Evolutionary conservation across 2,329 filamentous ascomycete genomes (phyloP).

Genomic region (Neoscytalidium dimidiatum): DNA sequence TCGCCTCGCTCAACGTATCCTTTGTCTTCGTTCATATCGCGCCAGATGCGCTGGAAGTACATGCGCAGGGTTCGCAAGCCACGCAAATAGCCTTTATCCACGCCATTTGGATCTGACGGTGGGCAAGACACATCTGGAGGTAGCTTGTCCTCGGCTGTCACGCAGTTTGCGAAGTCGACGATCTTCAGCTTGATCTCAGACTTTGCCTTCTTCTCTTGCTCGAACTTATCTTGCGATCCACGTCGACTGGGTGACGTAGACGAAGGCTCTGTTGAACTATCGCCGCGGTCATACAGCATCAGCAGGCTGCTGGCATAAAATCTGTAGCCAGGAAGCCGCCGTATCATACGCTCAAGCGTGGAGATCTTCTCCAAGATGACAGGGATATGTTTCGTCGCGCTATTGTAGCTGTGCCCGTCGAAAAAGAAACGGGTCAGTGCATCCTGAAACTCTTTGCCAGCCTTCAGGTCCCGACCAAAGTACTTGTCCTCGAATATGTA

Average conservation of each 20-base stretch:
- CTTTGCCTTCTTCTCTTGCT: slow-evolving; percentile 26
- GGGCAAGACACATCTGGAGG: slow-evolving; percentile 68
- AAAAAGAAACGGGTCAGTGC: slow-evolving; percentile 88
- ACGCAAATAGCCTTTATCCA: slow-evolving; percentile 86
- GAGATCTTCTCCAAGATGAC: slow-evolving; percentile 81
- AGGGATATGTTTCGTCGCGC: slow-evolving; percentile 84
- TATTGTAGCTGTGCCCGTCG: slow-evolving; percentile 79
- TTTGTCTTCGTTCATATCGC: slow-evolving; percentile 61
- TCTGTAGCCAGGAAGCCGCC: slow-evolving; percentile 77
- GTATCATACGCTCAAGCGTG: slow-evolving; percentile 80
- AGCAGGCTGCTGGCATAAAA: slow-evolving; percentile 95
- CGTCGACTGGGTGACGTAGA: slow-evolving; percentile 22
- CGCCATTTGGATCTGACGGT: slow-evolving; percentile 74
- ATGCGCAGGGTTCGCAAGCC: slow-evolving; percentile 75
- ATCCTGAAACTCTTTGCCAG: slow-evolving; percentile 83
- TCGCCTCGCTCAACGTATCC: slow-evolving; percentile 48
- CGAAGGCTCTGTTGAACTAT: slow-evolving; percentile 45
- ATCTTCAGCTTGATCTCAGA: slow-evolving; percentile 85
- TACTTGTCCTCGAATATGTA: slow-evolving; percentile 99
- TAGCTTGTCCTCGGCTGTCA: slow-evolving; percentile 77
- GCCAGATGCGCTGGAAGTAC: slow-evolving; percentile 87
- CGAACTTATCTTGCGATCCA: slow-evolving; percentile 30
- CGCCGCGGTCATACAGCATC: slow-evolving; percentile 93
- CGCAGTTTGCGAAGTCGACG: slow-evolving; percentile 96
- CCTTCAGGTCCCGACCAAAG: slow-evolving; percentile 84